These are phyloP conservation scores for Aureobasidium sp. DNA, from an alignment of 2,329 filamentous ascomycete genomes.

Conservation along the genomic window DNA sequence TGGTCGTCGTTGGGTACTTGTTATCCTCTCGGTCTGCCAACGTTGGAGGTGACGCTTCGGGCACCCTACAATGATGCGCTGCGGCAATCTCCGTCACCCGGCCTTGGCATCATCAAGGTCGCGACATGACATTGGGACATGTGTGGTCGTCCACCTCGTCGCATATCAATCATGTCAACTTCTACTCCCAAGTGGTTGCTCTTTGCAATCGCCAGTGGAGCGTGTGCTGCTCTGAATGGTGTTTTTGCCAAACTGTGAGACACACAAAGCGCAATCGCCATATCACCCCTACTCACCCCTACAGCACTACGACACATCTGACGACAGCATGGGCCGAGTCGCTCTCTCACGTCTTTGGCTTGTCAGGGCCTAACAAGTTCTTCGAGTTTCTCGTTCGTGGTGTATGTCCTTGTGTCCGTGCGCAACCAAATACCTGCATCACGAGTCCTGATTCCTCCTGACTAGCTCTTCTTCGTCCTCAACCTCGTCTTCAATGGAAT, in stretches of 20 bases:
- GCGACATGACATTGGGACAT: neutral
- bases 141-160: no score
- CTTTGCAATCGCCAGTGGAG: constrained; percentile 63
- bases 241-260: constrained; percentile 73
- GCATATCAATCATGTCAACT: neutral
- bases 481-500: constrained; percentile 68
- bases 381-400: constrained; percentile 44
- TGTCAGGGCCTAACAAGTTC: constrained; percentile 37
- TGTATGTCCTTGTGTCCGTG: constrained; percentile 30
- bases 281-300: neutral
- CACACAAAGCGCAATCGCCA: neutral
- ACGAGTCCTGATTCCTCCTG: neutral
- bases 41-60: constrained; percentile 5
- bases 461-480: constrained; percentile 61
- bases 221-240: constrained; percentile 71
- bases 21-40: neutral
- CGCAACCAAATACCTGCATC: neutral
- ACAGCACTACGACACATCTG: constrained; percentile 52
- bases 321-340: constrained; percentile 45
- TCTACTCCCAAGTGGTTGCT: constrained; percentile 42
- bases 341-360: constrained; percentile 40
- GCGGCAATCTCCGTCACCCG: neutral
- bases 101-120: constrained; percentile 12
- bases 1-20: neutral
- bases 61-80: constrained; percentile 2